Evolutionary conservation across 106 monocot genomes (phyloP).

Genomic region (Acanthochlamys bracteata): DNA sequence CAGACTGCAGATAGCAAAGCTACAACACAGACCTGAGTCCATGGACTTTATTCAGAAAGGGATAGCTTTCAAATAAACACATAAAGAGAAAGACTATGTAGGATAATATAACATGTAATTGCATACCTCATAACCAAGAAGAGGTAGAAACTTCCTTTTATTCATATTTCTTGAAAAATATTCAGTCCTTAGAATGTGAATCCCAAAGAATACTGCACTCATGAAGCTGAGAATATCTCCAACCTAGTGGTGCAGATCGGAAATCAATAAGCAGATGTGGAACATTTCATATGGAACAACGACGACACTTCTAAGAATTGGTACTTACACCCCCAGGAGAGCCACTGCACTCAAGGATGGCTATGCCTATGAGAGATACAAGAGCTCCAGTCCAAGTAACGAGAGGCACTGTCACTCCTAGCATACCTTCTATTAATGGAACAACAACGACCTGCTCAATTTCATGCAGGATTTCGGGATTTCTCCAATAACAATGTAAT

Average conservation of each 20-base stretch:
- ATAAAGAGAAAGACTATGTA: neutral
- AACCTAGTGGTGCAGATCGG: conserved; percentile 25
- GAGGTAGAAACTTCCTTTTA: conserved; percentile 48
- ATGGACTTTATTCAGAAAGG: conserved; percentile 4
- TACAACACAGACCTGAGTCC: conserved; percentile 44
- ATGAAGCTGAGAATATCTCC: conserved; percentile 76
- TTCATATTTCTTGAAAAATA: conserved; percentile 65
- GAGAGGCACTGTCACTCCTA: conserved; percentile 59
- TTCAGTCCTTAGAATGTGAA: conserved; percentile 75
- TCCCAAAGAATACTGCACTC: conserved; percentile 73
- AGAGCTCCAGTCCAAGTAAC: conserved; percentile 69
- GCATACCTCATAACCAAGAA: conserved; percentile 74
- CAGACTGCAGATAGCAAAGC: conserved; percentile 54
- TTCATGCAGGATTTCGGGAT: neutral
- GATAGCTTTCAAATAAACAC: neutral
- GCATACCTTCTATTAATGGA: conserved; percentile 65
- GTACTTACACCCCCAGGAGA: conserved; percentile 65
- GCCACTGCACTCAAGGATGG: conserved; percentile 62
- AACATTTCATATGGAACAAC: no score
- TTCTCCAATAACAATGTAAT: neutral
- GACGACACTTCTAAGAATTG: neutral
- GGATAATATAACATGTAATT: no score
- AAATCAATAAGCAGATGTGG: neutral
- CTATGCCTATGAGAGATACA: conserved; percentile 61
- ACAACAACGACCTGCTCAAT: conserved; percentile 61